These are phyloP conservation scores for Schizochytrium sp. DNA, from an alignment of 108 stramenopile species.

Conservation along the genomic window DNA sequence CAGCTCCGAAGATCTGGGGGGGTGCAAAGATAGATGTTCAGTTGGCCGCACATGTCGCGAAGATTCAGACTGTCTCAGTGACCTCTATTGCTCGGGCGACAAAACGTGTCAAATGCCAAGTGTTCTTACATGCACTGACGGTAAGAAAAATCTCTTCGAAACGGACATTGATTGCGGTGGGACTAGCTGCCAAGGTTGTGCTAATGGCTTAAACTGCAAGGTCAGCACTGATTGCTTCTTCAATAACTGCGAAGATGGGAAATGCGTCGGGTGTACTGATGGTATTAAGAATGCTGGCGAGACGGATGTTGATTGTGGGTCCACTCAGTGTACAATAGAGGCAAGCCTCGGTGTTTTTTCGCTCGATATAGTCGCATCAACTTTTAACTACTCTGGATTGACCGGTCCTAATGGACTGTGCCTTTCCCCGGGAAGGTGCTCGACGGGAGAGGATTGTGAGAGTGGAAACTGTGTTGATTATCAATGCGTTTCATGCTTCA, in stretches of 20 bases:
- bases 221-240: slow-evolving; percentile 11
- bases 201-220: background rate
- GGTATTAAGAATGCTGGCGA: slow-evolving; percentile 49
- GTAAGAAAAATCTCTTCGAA: slow-evolving; percentile 6
- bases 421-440: background rate
- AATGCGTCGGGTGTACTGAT: slow-evolving; percentile 22
- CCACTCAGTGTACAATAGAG: background rate
- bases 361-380: background rate
- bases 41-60: background rate
- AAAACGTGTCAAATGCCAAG: no score
- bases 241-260: background rate
- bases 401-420: background rate
- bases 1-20: background rate
- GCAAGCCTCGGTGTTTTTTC: background rate
- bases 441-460: slow-evolving; percentile 7
- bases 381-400: background rate
- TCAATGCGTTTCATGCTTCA: slow-evolving; percentile 37
- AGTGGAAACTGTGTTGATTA: background rate
- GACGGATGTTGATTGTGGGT: slow-evolving; percentile 46
- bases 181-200: background rate
- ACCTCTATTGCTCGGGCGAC: background rate
- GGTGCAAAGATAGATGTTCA: slow-evolving; percentile 25
- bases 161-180: slow-evolving; percentile 49
- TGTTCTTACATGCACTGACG: background rate
- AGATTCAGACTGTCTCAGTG: background rate